These are phyloP conservation scores for Chrysoporthe puriensis DNA, from an alignment of 2,329 filamentous ascomycete species.

Conservation along the genomic window DNA sequence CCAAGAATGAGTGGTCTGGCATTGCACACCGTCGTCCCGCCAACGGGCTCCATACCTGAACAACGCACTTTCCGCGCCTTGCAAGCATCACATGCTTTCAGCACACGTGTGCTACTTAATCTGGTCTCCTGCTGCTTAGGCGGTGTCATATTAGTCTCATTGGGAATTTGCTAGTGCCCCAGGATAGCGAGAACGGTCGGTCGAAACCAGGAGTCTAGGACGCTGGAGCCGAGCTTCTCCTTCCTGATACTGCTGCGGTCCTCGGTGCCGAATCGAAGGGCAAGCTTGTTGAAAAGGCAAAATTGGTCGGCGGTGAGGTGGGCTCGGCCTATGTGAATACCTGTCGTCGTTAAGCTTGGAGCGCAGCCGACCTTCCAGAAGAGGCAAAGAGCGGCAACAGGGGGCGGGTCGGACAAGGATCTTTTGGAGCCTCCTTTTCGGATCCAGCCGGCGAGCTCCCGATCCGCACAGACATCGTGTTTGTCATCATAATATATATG, in stretches of 20 bases:
- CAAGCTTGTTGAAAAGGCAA: neutral
- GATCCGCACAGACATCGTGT: neutral
- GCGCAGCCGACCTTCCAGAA: conserved; percentile 1
- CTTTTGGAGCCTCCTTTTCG: neutral
- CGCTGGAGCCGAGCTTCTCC: neutral
- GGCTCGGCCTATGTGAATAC: neutral
- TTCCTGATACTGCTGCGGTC: neutral
- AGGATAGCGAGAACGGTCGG: neutral
- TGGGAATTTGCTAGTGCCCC: neutral
- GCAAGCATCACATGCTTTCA: conserved; percentile 41
- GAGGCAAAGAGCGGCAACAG: neutral
- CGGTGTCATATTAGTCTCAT: neutral
- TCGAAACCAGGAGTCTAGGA: neutral
- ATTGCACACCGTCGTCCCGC: neutral
- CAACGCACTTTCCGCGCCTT: conserved; percentile 47
- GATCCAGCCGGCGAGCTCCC: neutral
- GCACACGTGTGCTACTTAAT: conserved; percentile 2
- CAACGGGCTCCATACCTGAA: conserved; percentile 34
- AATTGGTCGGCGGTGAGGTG: neutral
- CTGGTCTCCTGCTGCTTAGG: neutral
- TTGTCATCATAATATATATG: neutral
- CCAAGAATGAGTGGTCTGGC: conserved; percentile 2
- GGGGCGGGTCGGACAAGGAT: neutral
- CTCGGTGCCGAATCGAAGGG: neutral
- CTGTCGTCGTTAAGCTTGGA: neutral